Conservation (phyloP, 2,329 filamentous ascomycete species). For the Penicillium thymicola region DNA sequence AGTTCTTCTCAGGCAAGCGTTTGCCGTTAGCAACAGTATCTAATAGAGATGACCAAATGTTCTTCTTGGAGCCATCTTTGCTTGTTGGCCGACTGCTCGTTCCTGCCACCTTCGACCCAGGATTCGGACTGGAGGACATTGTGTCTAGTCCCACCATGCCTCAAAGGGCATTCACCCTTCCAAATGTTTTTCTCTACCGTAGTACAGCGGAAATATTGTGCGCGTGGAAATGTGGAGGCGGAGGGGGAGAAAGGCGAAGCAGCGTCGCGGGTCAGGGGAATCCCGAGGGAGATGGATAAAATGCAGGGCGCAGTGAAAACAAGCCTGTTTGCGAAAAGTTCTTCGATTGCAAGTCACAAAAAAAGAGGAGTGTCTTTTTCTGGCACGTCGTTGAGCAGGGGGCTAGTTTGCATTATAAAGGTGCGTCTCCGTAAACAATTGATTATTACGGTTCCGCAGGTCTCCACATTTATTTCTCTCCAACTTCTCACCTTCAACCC, state of each 20-base stretch:
- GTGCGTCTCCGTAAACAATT: conserved; percentile 23
- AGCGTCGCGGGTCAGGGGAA: conserved; percentile 32
- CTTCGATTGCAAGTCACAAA: not conserved
- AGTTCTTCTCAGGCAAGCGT: conserved; percentile 84
- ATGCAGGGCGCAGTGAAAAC: not conserved
- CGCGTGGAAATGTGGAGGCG: conserved; percentile 12
- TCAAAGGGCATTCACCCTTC: conserved; percentile 36
- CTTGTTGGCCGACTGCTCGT: conserved; percentile 44
- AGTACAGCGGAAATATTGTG: conserved; percentile 1
- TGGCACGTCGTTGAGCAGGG: conserved; percentile 16
- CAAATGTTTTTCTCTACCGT: conserved; percentile 16
- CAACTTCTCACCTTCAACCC: conserved; percentile 7
- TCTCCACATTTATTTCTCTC: conserved; percentile 19
- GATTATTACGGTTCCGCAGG: conserved; percentile 27
- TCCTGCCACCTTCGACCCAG: conserved; percentile 31
- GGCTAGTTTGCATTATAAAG: conserved; percentile 7
- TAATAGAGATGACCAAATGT: conserved; percentile 92
- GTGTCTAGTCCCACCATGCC: conserved; percentile 37
- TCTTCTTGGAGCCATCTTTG: conserved; percentile 69
- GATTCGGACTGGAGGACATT: conserved; percentile 40
- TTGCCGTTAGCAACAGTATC: conserved; percentile 87
- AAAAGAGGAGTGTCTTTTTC: not conserved
- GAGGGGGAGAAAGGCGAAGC: conserved; percentile 15
- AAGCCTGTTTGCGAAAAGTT: not conserved
- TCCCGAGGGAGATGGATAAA: conserved; percentile 12